phyloP scores from a whole-genome alignment of 179 eudicot genomes.

The Heliamphora pulchella region DNA sequence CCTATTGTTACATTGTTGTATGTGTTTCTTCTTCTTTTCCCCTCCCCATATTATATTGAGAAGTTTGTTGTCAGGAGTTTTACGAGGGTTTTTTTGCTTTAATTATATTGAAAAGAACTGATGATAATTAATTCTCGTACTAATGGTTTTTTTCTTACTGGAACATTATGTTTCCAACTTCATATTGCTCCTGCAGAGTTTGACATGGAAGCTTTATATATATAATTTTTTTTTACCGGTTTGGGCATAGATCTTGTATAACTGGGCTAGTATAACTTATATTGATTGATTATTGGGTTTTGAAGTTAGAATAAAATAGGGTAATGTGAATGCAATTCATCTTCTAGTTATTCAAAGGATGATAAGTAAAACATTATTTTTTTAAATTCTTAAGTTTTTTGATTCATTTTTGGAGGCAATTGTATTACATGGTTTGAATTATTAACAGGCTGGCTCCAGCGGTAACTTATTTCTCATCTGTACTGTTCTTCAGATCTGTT shows the following conservation, averaged over 20 bases:
- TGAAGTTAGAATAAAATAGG: not conserved
- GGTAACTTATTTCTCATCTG: not conserved
- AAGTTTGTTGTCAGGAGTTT: not conserved
- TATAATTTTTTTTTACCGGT: too few species aligned
- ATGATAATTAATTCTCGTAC: not conserved
- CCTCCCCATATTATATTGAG: not conserved
- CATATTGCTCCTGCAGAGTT: not conserved
- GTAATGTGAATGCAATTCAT: not conserved
- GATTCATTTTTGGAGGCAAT: not conserved
- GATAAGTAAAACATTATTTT: not conserved
- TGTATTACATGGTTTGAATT: too few species aligned
- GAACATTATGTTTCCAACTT: not conserved
- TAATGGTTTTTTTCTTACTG: not conserved
- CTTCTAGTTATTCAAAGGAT: not conserved
- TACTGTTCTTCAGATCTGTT: constrained; percentile 3
- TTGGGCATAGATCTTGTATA: not conserved
- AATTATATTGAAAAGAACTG: not conserved
- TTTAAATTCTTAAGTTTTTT: not conserved
- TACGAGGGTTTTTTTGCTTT: not conserved
- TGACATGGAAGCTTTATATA: not conserved
- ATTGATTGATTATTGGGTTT: not conserved
- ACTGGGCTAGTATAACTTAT: not conserved
- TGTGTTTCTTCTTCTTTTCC: not conserved
- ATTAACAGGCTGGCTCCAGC: not conserved
- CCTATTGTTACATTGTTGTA: not conserved